These are phyloP conservation scores for Cajanus cajan DNA, from an alignment of 306 rosid genomes.

Conservation along the genomic window DNA sequence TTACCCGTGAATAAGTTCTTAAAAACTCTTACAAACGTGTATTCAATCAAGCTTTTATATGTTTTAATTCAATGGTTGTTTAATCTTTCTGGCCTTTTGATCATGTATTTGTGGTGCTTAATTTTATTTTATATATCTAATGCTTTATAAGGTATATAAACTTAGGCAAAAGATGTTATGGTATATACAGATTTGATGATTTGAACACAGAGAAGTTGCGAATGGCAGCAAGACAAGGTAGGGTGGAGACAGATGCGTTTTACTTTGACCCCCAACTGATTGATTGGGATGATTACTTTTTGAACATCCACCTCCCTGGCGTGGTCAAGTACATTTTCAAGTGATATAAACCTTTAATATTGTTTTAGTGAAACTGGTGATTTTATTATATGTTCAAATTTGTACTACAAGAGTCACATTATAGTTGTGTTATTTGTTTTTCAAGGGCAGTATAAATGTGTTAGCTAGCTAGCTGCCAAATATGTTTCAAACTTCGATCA, in stretches of 20 bases:
- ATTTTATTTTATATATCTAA: not conserved
- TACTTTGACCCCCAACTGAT: slow-evolving; percentile 70
- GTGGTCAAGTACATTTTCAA: slow-evolving; percentile 64
- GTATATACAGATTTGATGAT: slow-evolving; percentile 69
- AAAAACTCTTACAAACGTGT: too few relatives aligned
- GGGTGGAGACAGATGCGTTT: slow-evolving; percentile 58
- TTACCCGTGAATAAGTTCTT: too few relatives aligned
- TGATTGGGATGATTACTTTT: slow-evolving; percentile 77
- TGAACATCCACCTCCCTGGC: slow-evolving; percentile 67
- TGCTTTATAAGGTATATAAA: not conserved
- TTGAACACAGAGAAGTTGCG: slow-evolving; percentile 71
- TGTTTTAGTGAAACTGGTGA: slow-evolving; percentile 17
- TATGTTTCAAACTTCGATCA: slow-evolving; percentile 12
- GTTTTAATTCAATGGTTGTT: not conserved
- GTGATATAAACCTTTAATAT: slow-evolving; percentile 34
- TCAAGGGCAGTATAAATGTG: slow-evolving; percentile 6
- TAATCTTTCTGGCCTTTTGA: not conserved
- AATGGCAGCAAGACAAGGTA: slow-evolving; percentile 48
- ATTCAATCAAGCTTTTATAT: not conserved
- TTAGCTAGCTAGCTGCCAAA: slow-evolving; percentile 23
- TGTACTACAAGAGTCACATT: slow-evolving; percentile 2
- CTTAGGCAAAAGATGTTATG: not conserved
- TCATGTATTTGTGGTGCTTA: not conserved
- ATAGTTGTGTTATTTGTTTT: slow-evolving; percentile 11
- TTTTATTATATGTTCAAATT: not conserved